Conservation (phyloP, 805 yeast species). For the Nematodospora valgi region DNA sequence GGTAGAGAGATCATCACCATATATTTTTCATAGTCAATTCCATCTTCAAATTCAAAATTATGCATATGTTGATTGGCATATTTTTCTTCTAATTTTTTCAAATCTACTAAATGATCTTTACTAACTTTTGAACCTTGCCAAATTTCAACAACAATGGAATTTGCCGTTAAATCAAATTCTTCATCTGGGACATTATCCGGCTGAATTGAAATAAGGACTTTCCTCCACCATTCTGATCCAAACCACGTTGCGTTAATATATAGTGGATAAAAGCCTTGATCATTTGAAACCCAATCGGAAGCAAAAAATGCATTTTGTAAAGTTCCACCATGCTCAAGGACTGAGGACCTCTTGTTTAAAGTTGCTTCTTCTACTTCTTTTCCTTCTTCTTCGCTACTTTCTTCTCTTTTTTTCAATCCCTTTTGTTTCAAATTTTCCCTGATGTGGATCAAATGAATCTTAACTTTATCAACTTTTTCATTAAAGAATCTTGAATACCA, state of each 20-base stretch:
- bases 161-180: slow-evolving; percentile 52
- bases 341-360: slow-evolving; percentile 26
- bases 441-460: slow-evolving; percentile 63
- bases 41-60: slow-evolving; percentile 39
- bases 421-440: slow-evolving; percentile 52
- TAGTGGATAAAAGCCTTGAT: slow-evolving; percentile 62
- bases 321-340: slow-evolving; percentile 37
- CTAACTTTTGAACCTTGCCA: slow-evolving; percentile 53
- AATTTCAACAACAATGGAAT: slow-evolving; percentile 43
- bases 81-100: slow-evolving; percentile 35
- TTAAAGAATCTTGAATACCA: slow-evolving; percentile 73
- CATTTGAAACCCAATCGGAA: slow-evolving; percentile 66
- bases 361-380: not conserved
- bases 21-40: slow-evolving; percentile 52
- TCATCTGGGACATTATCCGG: slow-evolving; percentile 65
- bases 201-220: slow-evolving; percentile 67
- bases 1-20: slow-evolving; percentile 69
- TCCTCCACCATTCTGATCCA: slow-evolving; percentile 45
- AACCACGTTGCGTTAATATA: slow-evolving; percentile 65
- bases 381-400: not conserved
- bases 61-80: slow-evolving; percentile 17
- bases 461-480: slow-evolving; percentile 55
- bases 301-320: slow-evolving; percentile 50
- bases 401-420: slow-evolving; percentile 49
- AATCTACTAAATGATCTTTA: slow-evolving; percentile 44